Percentiles rank a stretch among this genome's conserved stretches.
These are phyloP conservation scores for Tephrocybe rancida DNA, from an alignment of 768 basidiomycete genomes.

Conservation along the genomic window DNA sequence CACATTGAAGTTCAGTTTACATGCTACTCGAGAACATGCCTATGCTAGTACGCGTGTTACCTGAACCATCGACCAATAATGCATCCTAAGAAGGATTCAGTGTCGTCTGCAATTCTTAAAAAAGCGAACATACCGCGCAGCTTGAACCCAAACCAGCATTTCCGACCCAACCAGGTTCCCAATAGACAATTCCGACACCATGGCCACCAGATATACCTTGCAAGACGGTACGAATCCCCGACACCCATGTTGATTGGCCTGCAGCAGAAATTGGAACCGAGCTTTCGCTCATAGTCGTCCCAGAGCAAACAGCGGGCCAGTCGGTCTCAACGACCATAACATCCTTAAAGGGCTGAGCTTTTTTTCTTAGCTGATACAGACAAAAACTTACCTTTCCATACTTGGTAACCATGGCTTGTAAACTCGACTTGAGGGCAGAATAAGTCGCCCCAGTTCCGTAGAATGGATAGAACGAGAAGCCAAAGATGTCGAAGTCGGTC, in stretches of 20 bases:
- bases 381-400: slow-evolving; percentile 46
- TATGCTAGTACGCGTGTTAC: slow-evolving; percentile 43
- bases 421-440: slow-evolving; percentile 47
- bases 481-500: slow-evolving; percentile 57
- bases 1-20: slow-evolving; percentile 18
- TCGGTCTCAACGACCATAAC: slow-evolving; percentile 68
- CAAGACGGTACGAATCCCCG: slow-evolving; percentile 50
- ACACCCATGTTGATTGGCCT: slow-evolving; percentile 58
- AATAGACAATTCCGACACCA: slow-evolving; percentile 56
- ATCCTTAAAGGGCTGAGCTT: slow-evolving; percentile 29
- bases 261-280: slow-evolving; percentile 48
- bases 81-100: slow-evolving; percentile 38
- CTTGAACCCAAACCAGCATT: slow-evolving; percentile 48
- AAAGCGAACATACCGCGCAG: slow-evolving; percentile 32
- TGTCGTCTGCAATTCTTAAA: too few species aligned
- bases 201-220: slow-evolving; percentile 48
- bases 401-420: slow-evolving; percentile 50
- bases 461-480: slow-evolving; percentile 70
- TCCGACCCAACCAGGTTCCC: slow-evolving; percentile 70
- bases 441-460: slow-evolving; percentile 61
- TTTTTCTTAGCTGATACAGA: not conserved
- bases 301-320: slow-evolving; percentile 57
- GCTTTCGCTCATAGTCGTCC: slow-evolving; percentile 44
- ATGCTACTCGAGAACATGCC: slow-evolving; percentile 39
- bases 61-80: slow-evolving; percentile 49